phyloP scores from a whole-genome alignment of 495 filamentous ascomycete genomes.

The Penicillium bialowiezense region DNA sequence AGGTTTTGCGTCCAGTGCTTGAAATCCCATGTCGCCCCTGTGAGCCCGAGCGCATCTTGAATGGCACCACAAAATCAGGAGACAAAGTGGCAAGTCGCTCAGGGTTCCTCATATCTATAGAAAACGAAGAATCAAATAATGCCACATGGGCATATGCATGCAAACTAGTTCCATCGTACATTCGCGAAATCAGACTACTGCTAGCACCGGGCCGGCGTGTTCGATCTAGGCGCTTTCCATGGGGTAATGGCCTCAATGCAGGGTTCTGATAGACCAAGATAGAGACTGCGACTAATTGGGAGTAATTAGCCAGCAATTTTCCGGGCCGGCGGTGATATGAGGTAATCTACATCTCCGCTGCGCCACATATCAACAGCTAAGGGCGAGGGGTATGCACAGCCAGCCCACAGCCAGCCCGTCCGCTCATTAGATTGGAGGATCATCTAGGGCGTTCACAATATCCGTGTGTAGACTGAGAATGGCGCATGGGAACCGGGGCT shows the following conservation, averaged over 20 bases:
- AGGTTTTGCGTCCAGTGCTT: not conserved
- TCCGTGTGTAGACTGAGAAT: slow-evolving; percentile 4
- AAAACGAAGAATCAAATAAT: no score
- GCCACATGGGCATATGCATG: no score
- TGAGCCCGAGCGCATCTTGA: no score
- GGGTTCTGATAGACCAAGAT: no score
- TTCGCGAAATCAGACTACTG: not conserved
- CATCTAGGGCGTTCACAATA: not conserved
- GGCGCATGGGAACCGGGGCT: slow-evolving; percentile 3
- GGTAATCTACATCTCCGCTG: not conserved
- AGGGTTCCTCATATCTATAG: no score
- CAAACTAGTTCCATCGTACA: not conserved
- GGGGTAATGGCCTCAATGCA: no score
- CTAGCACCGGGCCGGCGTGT: not conserved
- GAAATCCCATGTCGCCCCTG: not conserved
- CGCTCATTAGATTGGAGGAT: not conserved
- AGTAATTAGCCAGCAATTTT: not conserved
- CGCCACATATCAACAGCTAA: no score
- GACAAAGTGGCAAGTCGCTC: no score
- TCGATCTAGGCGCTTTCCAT: not conserved
- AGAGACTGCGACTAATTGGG: no score
- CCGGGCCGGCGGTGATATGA: not conserved
- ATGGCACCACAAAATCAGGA: no score
- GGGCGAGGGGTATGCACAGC: no score
- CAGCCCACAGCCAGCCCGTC: no score